Base-by-base conservation (phyloP, 495 filamentous ascomycete genomes). In the Penicillium maclennaniae region DNA sequence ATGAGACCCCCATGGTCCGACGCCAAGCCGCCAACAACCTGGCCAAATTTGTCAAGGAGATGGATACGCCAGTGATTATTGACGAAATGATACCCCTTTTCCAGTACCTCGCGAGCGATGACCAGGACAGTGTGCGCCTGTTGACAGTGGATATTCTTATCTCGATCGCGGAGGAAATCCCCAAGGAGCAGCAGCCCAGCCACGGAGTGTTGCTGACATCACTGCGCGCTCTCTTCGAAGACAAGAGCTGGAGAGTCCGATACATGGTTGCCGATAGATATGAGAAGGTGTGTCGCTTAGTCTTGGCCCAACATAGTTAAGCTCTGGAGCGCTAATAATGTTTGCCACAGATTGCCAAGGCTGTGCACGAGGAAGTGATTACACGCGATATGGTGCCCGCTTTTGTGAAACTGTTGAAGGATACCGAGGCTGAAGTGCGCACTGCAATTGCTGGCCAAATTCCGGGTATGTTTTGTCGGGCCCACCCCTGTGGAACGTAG, bases 221-320 rank as follows among this genome's bases (percentile, higher is more conserved):
- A 47, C 71, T 98, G 64, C 86, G 93, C 58, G 93, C 79, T 71
- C 73, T 98, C 57, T 96, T 97, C 72, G 92, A 96, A 65, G 93
- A 98, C 68, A 97, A 97, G 79, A 97, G 95, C 74, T 98, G 93
- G 93, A 83, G 93, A 60, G 93, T 98, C 45, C 82, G 93, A 68
- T 98, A 97, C 69, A 98, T 97, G 95, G 95, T 98, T 53, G 93
- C 95, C 26, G 93, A 98, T 70, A 81, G 91, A 72, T 98, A 95
- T 63, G 93, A 97, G 71, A 97, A 97, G 89, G 92, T 92, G 48
- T 6, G 39, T 41, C 14, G 12, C 23, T 14, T 39, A 10, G 10
- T 15, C 36, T 58, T 50, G 15, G 15, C n/a, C 52, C 39, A 34
- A 36, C 25, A 43, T 52, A 6, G n/a, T 34, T 65, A 51, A 37